Evolutionary conservation across 768 basidiomycete species (phyloP).

Genomic region (Trametes maxima): DNA sequence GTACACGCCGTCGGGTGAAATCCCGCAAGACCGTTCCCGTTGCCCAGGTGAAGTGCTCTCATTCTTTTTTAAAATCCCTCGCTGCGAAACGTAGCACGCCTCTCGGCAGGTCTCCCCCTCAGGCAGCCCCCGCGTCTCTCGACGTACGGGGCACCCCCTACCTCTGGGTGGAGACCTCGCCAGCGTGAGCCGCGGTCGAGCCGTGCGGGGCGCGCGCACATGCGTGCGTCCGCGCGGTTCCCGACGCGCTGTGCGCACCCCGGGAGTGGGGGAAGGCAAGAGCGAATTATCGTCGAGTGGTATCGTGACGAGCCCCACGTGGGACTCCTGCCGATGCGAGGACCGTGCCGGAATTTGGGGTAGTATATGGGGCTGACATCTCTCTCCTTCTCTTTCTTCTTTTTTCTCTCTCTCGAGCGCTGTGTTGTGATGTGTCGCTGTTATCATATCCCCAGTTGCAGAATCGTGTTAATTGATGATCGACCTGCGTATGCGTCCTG

Average conservation of each 20-base stretch:
- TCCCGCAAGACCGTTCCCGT: background rate
- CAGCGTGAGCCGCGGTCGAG: slow-evolving; percentile 21
- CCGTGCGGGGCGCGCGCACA: slow-evolving; percentile 23
- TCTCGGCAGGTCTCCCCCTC: slow-evolving; percentile 21
- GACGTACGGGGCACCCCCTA: slow-evolving; percentile 8
- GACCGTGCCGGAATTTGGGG: slow-evolving; percentile 69
- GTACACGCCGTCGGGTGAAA: background rate
- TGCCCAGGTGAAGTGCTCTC: background rate
- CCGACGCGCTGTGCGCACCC: slow-evolving; percentile 4
- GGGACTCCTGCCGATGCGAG: slow-evolving; percentile 84
- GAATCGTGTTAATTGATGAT: no score
- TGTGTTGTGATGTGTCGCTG: no score
- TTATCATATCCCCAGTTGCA: no score
- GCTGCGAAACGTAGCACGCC: background rate
- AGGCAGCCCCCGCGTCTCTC: slow-evolving; percentile 13
- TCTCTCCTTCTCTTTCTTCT: slow-evolving; percentile 6
- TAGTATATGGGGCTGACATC: slow-evolving; percentile 85
- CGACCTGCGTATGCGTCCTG: no score
- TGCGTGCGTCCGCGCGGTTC: slow-evolving; percentile 21
- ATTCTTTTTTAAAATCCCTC: no score
- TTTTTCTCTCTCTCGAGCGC: no score
- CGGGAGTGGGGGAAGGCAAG: slow-evolving; percentile 39
- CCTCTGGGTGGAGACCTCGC: slow-evolving; percentile 22
- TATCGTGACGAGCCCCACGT: slow-evolving; percentile 58
- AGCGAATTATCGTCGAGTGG: slow-evolving; percentile 50